A percentile compares a stretch with the other conserved stretches of the same genome.
Conservation (phyloP, 441 rosid species). For the Kokia cookei region DNA sequence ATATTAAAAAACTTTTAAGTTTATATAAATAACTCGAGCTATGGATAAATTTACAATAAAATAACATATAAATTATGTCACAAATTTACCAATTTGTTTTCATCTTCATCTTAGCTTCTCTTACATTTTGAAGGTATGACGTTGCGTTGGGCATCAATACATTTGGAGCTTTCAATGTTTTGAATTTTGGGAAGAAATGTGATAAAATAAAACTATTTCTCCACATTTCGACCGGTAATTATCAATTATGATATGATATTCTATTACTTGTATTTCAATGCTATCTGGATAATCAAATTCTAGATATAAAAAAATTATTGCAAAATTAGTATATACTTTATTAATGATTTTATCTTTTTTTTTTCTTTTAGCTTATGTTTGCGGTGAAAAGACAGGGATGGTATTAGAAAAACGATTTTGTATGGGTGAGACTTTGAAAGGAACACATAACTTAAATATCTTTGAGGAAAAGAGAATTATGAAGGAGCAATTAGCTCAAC, state of each 20-base stretch:
- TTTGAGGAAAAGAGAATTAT: constrained; percentile 16
- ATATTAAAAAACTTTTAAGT: no score
- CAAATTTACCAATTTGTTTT: not conserved
- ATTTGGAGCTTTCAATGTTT: constrained; percentile 29
- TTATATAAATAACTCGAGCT: no score
- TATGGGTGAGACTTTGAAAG: constrained; percentile 22
- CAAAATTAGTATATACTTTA: not conserved
- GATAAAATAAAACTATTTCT: constrained; percentile 16
- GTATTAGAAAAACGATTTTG: not conserved
- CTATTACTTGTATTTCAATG: no score
- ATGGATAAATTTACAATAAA: no score
- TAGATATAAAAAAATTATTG: no score
- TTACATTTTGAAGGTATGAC: constrained; percentile 18
- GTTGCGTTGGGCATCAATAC: constrained; percentile 32
- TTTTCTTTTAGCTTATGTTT: not conserved
- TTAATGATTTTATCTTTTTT: not conserved
- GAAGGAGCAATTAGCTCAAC: constrained; percentile 18
- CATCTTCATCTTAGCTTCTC: not conserved
- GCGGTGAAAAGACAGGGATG: not conserved
- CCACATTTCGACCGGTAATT: constrained; percentile 23
- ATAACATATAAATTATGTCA: no score
- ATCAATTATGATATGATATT: not conserved
- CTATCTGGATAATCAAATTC: no score
- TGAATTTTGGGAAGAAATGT: constrained; percentile 42
- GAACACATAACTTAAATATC: constrained; percentile 17